phyloP scores from a whole-genome alignment of 2,329 filamentous ascomycete genomes.

The Saccharata proteae region DNA sequence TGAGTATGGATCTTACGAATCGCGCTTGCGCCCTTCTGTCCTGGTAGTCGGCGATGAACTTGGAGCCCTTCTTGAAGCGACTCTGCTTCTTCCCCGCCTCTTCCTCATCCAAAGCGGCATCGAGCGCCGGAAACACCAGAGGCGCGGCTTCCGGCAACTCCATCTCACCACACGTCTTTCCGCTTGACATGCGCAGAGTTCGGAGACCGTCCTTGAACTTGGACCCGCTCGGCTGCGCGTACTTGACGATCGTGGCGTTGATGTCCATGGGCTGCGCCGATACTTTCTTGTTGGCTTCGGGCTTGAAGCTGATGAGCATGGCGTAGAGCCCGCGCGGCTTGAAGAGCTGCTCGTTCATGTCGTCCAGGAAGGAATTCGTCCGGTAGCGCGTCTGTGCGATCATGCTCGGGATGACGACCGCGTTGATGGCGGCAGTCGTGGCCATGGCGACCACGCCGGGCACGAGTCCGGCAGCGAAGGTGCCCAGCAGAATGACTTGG shows the following conservation, averaged over 20 bases:
- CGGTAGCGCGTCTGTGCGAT: slow-evolving; percentile 26
- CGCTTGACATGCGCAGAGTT: slow-evolving; percentile 26
- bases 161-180: slow-evolving; percentile 28
- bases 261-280: slow-evolving; percentile 21
- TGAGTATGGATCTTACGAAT: slow-evolving; percentile 23
- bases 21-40: slow-evolving; percentile 37
- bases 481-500: slow-evolving; percentile 13
- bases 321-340: slow-evolving; percentile 43
- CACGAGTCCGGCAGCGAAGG: slow-evolving; percentile 26
- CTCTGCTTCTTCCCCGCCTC: slow-evolving; percentile 16
- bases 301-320: slow-evolving; percentile 42
- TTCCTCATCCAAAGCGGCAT: slow-evolving; percentile 14
- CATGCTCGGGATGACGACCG: slow-evolving; percentile 30
- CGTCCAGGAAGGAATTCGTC: slow-evolving; percentile 43
- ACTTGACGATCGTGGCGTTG: slow-evolving; percentile 24
- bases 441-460: slow-evolving; percentile 31
- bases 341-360: slow-evolving; percentile 46
- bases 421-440: slow-evolving; percentile 32
- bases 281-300: slow-evolving; percentile 31
- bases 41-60: slow-evolving; percentile 36
- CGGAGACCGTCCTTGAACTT: slow-evolving; percentile 17
- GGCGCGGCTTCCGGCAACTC: slow-evolving; percentile 28
- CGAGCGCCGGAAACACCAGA: slow-evolving; percentile 27
- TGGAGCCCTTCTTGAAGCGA: slow-evolving; percentile 20
- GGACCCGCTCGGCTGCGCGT: slow-evolving; percentile 12